Conservation (phyloP, 352 stramenopile genomes). For the Pythium volutum region DNA sequence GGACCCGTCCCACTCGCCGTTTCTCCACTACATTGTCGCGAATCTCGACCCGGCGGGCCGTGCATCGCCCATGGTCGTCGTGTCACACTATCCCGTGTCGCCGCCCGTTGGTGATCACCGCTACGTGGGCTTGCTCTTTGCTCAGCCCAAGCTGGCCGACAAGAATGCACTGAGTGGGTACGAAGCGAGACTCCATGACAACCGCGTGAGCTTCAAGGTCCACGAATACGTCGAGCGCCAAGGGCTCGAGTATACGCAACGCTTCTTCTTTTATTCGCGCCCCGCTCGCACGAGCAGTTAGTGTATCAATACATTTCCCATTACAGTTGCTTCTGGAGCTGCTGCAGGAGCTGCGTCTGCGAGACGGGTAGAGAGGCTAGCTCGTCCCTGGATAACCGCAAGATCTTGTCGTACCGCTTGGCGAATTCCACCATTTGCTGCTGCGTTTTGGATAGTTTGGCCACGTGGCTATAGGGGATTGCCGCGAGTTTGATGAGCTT, state of each 20-base stretch:
- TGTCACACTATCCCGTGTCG: conserved; percentile 60
- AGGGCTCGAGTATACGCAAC: conserved; percentile 31
- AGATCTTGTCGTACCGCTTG: conserved; percentile 46
- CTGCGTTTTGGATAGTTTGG: conserved; percentile 34
- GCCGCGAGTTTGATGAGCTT: conserved; percentile 39
- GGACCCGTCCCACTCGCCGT: conserved; percentile 54
- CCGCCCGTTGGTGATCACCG: conserved; percentile 50
- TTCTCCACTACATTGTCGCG: conserved; percentile 65
- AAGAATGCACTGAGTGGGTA: conserved; percentile 15
- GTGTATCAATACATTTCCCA: not conserved
- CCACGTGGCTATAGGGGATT: conserved; percentile 34
- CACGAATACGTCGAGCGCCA: conserved; percentile 32
- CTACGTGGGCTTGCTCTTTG: conserved; percentile 56
- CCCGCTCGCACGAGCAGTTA: conserved; percentile 1
- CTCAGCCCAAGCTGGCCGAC: conserved; percentile 21
- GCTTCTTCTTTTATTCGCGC: conserved; percentile 45
- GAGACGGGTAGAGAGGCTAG: conserved; percentile 32
- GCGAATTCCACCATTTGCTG: conserved; percentile 53
- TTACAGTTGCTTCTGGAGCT: conserved; percentile 27
- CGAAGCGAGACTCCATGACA: conserved; percentile 23
- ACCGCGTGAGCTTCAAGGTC: conserved; percentile 52
- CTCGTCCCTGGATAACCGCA: conserved; percentile 32
- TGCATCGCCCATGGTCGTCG: conserved; percentile 22
- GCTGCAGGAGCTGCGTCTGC: conserved; percentile 42
- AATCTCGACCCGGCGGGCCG: conserved; percentile 14